phyloP scores from a whole-genome alignment of 257 asterid genomes.

The Solanum gandarillasii region DNA sequence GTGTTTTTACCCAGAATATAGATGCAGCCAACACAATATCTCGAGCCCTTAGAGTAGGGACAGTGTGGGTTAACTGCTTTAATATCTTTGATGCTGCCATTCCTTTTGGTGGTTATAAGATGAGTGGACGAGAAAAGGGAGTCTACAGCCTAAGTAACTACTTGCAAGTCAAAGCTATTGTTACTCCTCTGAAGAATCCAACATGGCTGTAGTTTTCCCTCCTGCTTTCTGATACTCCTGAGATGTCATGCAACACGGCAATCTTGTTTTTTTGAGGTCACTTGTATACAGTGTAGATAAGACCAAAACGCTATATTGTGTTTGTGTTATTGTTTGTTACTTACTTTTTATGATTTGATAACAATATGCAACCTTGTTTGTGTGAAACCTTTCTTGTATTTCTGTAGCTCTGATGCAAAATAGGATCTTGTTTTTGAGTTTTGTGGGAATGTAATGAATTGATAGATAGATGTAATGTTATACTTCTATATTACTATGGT shows the following conservation, averaged over 20 bases:
- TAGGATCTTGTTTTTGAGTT: background rate
- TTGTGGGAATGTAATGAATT: background rate
- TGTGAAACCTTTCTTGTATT: background rate
- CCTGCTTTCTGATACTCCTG: background rate
- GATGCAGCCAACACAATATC: background rate
- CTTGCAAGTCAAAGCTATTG: background rate
- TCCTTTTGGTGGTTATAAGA: background rate
- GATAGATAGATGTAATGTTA: background rate
- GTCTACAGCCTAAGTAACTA: background rate
- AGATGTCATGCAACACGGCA: background rate
- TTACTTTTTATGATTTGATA: background rate
- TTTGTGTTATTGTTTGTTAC: background rate
- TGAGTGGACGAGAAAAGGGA: constrained; percentile 1
- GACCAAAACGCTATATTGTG: background rate
- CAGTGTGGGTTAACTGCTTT: background rate
- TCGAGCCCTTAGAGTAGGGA: background rate
- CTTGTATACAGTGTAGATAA: background rate
- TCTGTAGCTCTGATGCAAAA: background rate
- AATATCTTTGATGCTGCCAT: background rate
- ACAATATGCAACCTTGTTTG: background rate
- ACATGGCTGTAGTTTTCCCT: background rate
- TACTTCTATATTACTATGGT: background rate
- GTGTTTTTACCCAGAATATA: background rate
- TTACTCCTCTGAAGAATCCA: background rate
- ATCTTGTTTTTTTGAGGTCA: background rate